These are phyloP conservation scores for Fusarium torreyae DNA, from an alignment of 2,329 filamentous ascomycete species.

Conservation along the genomic window DNA sequence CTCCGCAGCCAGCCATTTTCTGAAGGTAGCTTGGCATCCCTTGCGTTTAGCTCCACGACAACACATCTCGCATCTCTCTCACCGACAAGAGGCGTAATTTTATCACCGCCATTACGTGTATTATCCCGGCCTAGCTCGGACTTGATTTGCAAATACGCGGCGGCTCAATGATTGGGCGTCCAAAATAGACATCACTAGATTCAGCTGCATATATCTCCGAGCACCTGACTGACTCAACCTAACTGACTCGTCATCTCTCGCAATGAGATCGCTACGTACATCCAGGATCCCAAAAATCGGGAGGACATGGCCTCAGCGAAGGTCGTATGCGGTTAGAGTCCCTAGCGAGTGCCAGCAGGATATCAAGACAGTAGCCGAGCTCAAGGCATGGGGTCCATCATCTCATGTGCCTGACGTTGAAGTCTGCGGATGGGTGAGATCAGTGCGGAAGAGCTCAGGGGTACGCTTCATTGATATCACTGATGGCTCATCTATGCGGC, in stretches of 20 bases:
- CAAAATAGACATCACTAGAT: slow-evolving; percentile 19
- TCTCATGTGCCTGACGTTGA: slow-evolving; percentile 65
- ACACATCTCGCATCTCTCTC: slow-evolving; percentile 22
- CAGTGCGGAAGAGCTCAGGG: slow-evolving; percentile 87
- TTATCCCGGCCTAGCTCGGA: slow-evolving; percentile 4
- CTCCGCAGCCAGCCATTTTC: slow-evolving; percentile 35
- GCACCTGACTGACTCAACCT: not conserved
- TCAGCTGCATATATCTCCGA: slow-evolving; percentile 9
- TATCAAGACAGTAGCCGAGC: slow-evolving; percentile 66
- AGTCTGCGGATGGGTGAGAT: slow-evolving; percentile 85
- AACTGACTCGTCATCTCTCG: slow-evolving; percentile 25
- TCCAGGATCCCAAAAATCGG: slow-evolving; percentile 24
- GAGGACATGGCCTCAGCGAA: slow-evolving; percentile 21
- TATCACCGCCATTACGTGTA: slow-evolving; percentile 16
- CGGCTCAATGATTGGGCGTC: slow-evolving; percentile 10
- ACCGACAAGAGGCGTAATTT: slow-evolving; percentile 19
- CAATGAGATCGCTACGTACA: slow-evolving; percentile 45
- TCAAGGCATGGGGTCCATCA: slow-evolving; percentile 68
- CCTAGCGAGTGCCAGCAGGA: slow-evolving; percentile 49
- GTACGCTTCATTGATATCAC: slow-evolving; percentile 87
- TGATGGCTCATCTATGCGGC: slow-evolving; percentile 86
- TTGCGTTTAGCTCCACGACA: slow-evolving; percentile 37
- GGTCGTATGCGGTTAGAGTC: slow-evolving; percentile 55
- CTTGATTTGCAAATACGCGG: slow-evolving; percentile 5
- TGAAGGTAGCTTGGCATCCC: slow-evolving; percentile 27